Evolutionary conservation across 1,139 yeast species (phyloP), one percentile per base, ranked within the genome.

Genomic region (Taiozyma sp.): DNA sequence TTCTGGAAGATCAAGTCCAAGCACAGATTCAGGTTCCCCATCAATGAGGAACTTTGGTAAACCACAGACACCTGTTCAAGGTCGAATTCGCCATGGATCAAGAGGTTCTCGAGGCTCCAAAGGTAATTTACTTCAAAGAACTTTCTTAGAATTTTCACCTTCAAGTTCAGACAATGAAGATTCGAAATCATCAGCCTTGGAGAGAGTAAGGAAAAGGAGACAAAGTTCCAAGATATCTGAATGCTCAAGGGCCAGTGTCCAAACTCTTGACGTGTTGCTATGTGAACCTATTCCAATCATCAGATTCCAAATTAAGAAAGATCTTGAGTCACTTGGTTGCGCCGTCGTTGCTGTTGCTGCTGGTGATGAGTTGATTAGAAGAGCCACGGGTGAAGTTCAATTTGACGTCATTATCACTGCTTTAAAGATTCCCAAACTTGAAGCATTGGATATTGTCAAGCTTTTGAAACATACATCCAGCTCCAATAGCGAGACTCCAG

Each of bases 261-360:
- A 58, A 16, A 61, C 68, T 1, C 59, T 87, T 54, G 95, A 89
- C 65, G 83, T 90, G 4, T 71, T 92, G 47, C 76, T 90, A 34
- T 91, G 97, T 69, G 97, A 91, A 62, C 91, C 95, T 4, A 88
- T 88, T 54, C 93, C 97, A 0, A 86, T 86, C 49, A 85, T 88
- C 56, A 71, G 96, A 46, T 90, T 82, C 64, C 78, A 88, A 13
- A 78, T 86, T 43, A 79, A 83, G 47, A 80, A 78, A 53, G 75
- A 85, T 59, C 71, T 93, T 53, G 90, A 84, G 54, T 75, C 78
- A 51, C 67, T 86, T 36, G 96, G 96, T 0, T 90, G 97, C 69
- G 80, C 86, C 14, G 96, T 90, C 9, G 89, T 89, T 8, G 75
- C 90, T 2, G 88, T 88, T 8, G 74, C 83, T 0, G 84, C 85